Percentiles rank a stretch among this genome's conserved stretches.
These are phyloP conservation scores for Monosporascus ibericus DNA, from an alignment of 2,329 filamentous ascomycete species.

Conservation along the genomic window DNA sequence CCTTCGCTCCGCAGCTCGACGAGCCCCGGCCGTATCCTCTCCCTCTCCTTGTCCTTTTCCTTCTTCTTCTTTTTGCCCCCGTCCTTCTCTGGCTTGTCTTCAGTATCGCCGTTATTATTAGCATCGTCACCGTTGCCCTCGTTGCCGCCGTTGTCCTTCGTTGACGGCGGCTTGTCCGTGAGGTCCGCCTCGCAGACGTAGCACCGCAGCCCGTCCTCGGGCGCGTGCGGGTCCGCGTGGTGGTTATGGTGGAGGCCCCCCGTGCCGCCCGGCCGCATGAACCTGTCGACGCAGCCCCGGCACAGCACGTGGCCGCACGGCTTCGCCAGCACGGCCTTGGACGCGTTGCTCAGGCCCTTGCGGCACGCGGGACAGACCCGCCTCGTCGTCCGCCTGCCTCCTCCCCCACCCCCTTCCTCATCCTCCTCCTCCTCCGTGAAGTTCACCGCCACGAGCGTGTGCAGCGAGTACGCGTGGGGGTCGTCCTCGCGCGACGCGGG, in stretches of 20 bases:
- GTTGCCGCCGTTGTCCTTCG: slow-evolving; percentile 14
- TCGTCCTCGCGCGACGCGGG: slow-evolving; percentile 63
- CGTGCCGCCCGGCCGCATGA: slow-evolving; percentile 54
- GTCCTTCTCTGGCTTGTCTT: slow-evolving; percentile 11
- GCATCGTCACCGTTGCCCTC: slow-evolving; percentile 30
- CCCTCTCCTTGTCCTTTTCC: slow-evolving; percentile 38
- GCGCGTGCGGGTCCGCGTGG: slow-evolving; percentile 22
- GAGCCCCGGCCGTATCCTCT: slow-evolving; percentile 62
- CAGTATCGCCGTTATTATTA: slow-evolving; percentile 30
- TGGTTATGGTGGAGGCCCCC: slow-evolving; percentile 50
- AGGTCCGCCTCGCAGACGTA: slow-evolving; percentile 84
- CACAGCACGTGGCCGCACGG: slow-evolving; percentile 92
- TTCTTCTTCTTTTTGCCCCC: slow-evolving; percentile 33
- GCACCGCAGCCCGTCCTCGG: slow-evolving; percentile 50
- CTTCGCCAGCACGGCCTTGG: slow-evolving; percentile 75
- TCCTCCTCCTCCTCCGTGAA: slow-evolving; percentile 65
- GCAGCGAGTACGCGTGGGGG: slow-evolving; percentile 71
- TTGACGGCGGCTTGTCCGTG: slow-evolving; percentile 39
- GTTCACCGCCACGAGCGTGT: slow-evolving; percentile 66
- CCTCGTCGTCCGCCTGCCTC: slow-evolving; percentile 30
- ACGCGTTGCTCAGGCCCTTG: slow-evolving; percentile 74
- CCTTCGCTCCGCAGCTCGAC: slow-evolving; percentile 80
- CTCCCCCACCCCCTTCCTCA: slow-evolving; percentile 25
- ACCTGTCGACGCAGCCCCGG: slow-evolving; percentile 75
- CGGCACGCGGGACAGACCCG: slow-evolving; percentile 72